A percentile compares a stretch with the other conserved stretches of the same genome.
Evolutionary conservation across 2,329 filamentous ascomycete genomes (phyloP).

Genomic region (Raffaelea albimanens): DNA sequence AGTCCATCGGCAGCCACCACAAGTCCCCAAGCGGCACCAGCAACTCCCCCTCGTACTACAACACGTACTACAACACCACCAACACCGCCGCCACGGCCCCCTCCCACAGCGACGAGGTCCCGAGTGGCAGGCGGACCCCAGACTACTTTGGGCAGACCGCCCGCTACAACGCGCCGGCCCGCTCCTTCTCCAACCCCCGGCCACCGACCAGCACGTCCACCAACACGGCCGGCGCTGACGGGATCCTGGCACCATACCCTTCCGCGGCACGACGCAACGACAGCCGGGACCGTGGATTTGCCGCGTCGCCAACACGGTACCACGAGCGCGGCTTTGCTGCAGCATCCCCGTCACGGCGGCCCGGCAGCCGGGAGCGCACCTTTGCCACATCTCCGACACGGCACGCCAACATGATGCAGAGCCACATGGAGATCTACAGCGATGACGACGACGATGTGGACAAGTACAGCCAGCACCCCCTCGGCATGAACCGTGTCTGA

Average conservation of each 20-base stretch:
- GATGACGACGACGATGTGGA: constrained; percentile 9
- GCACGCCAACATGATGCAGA: constrained; percentile 4
- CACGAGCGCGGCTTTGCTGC: background rate
- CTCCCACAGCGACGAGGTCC: background rate
- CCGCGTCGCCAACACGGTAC: no score
- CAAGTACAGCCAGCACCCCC: constrained; percentile 28
- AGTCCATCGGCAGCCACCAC: no score
- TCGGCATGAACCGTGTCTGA: constrained; percentile 48
- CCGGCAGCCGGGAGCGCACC: background rate
- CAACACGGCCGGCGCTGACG: constrained; percentile 28
- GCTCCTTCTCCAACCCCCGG: constrained; percentile 47
- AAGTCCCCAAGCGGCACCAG: no score
- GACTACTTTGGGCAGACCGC: constrained; percentile 48
- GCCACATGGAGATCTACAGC: constrained; percentile 1
- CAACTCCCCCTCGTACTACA: no score
- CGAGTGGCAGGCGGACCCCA: constrained; percentile 34
- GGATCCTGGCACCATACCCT: constrained; percentile 26
- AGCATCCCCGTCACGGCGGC: background rate
- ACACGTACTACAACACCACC: background rate
- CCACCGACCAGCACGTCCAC: constrained; percentile 25
- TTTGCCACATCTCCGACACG: constrained; percentile 4
- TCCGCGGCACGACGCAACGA: constrained; percentile 27
- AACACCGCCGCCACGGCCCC: background rate
- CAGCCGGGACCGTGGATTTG: constrained; percentile 1
- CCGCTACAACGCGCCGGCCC: constrained; percentile 42